Base-by-base conservation (phyloP, 2,329 filamentous ascomycete species). In the Dactylellina sp. region DNA sequence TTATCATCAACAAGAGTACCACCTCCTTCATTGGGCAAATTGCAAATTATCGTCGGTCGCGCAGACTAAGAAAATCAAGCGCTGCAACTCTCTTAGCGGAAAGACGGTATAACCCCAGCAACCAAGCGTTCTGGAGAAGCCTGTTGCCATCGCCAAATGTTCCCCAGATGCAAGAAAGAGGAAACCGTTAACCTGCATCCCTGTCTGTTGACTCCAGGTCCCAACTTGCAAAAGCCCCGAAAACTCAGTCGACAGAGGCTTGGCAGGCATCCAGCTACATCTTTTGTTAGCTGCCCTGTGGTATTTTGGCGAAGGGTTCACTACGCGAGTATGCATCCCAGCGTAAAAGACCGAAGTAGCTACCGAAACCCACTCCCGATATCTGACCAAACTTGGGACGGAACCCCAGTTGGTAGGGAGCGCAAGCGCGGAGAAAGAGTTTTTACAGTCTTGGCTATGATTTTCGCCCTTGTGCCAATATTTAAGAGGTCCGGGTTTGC, bases 121-220 rank as follows among this genome's bases (percentile, higher is more conserved):
- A 44, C 44, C 55, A 40, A 40, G 53, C 39, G 61, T 50, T 42
- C 57, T 46, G 61, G 63, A 66, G 61, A 74, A 61, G 59, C 20
- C 28, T 32, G 35, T 32, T 42, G 46, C 18, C 37, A 37, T 42
- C 20, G 44, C 22, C 47, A 25, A 62, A 32, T 49, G 35, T 66
- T 66, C 70, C 70, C 70, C 70, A 66, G 55, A 66, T 65, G 49
- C 55, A 66, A 16, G 49, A 40, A 74, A 53, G 47, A 62, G 70
- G 55, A 66, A 62, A 56, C 39, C 44, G 42, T 40, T 61, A 62
- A 46, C 44, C 11, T 24, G 16, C 18, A 57, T 47, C 47, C 47
- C 55, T 55, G 46, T 39, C 52, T 49, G 42, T 53, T 44, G 42
- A 18, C 52, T 37, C 28, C 25, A 22, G 25, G 28, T 12, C 14